Percentiles rank a stretch among this genome's conserved stretches.
phyloP scores from a whole-genome alignment of 768 basidiomycete genomes.

The Amanita polypyramis region DNA sequence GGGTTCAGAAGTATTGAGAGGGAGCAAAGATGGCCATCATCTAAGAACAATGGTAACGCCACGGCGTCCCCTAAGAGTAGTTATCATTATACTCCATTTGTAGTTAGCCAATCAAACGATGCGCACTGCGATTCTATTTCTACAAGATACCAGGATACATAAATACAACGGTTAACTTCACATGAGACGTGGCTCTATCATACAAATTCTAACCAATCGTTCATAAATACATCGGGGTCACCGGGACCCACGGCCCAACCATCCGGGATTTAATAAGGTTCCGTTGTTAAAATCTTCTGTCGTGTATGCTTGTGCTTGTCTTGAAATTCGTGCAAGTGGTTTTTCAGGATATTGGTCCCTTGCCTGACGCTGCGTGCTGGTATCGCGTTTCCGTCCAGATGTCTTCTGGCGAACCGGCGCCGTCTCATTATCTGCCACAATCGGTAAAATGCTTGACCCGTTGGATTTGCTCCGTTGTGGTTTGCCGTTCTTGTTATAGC shows the following conservation, averaged over 20 bases:
- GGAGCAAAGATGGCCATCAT: background rate
- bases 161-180: background rate
- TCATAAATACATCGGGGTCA: conserved; percentile 12
- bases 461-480: conserved; percentile 25
- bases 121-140: background rate
- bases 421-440: background rate
- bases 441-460: conserved; percentile 23
- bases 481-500: conserved; percentile 33
- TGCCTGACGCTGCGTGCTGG: background rate
- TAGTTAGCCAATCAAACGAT: background rate
- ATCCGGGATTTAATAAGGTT: conserved; percentile 5
- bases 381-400: conserved; percentile 1
- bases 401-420: background rate
- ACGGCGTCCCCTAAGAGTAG: too few relatives aligned
- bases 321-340: conserved; percentile 16
- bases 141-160: background rate
- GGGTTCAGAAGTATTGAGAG: background rate
- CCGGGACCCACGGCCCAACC: conserved; percentile 12
- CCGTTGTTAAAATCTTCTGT: conserved; percentile 10
- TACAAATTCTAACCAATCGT: background rate
- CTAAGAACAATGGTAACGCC: background rate
- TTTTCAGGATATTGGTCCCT: conserved; percentile 12
- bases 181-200: background rate
- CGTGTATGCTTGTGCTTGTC: conserved; percentile 13
- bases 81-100: background rate